A percentile compares a stretch with the other conserved stretches of the same genome.
Evolutionary conservation across 805 yeast genomes (phyloP).

Genomic region (Maudiozyma bulderi): DNA sequence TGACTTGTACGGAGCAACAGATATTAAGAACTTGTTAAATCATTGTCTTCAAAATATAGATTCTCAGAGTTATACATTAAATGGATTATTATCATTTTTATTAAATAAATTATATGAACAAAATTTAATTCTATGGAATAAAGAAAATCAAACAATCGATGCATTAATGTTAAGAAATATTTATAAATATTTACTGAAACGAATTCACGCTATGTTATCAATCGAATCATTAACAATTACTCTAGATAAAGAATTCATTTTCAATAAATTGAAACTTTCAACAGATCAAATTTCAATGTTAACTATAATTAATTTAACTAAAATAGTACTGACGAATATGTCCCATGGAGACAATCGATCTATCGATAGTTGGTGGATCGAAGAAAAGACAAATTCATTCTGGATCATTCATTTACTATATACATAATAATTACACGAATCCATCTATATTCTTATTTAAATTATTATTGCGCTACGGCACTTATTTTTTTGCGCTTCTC

Average conservation of each 20-base stretch:
- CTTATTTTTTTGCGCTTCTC: no score
- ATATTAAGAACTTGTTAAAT: no score
- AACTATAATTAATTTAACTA: conserved; percentile 10
- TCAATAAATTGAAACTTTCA: conserved; percentile 5
- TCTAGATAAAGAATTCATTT: conserved; percentile 7
- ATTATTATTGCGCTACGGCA: conserved; percentile 8
- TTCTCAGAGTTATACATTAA: no score
- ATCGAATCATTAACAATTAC: conserved; percentile 8
- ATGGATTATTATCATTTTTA: not conserved
- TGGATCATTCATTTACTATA: conserved; percentile 12
- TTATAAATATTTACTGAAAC: conserved; percentile 1
- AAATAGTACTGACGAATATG: conserved; percentile 5
- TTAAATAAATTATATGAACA: not conserved
- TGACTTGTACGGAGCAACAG: no score
- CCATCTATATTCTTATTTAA: not conserved
- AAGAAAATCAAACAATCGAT: not conserved
- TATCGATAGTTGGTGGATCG: conserved; percentile 17
- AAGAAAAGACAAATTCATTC: conserved; percentile 6
- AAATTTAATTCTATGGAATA: not conserved
- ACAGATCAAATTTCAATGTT: conserved; percentile 3
- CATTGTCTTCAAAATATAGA: no score
- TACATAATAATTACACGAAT: conserved; percentile 3
- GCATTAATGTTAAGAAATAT: not conserved
- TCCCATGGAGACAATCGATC: not conserved
- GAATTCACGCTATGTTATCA: conserved; percentile 8